phyloP scores from a whole-genome alignment of 176 grass and related monocot genomes.

The Guadua angustifolia region DNA sequence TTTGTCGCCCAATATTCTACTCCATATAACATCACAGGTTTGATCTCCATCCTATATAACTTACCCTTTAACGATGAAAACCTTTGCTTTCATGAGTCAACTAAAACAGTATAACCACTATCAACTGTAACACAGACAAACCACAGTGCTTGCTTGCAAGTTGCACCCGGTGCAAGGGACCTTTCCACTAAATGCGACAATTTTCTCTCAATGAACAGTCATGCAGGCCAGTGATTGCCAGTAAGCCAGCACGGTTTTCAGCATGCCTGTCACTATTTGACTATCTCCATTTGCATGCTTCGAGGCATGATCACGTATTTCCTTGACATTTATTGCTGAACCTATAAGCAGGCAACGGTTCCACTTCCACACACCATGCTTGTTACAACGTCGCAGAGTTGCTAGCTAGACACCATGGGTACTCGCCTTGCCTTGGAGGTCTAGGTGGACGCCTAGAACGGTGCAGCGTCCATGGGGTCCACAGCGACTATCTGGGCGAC shows the following conservation, averaged over 20 bases:
- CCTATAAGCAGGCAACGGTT: constrained; percentile 1
- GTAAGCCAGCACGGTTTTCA: not conserved
- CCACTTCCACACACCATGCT: not conserved
- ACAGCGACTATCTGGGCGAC: too few species aligned
- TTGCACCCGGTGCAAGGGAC: not conserved
- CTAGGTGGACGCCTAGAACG: too few species aligned
- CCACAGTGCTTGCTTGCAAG: constrained; percentile 10
- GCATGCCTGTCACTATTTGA: constrained; percentile 32
- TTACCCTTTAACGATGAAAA: not conserved
- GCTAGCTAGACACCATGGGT: too few species aligned
- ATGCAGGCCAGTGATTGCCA: constrained; percentile 10
- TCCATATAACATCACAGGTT: too few species aligned
- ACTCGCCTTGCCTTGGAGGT: too few species aligned
- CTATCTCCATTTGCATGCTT: not conserved
- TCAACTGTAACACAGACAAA: constrained; percentile 18
- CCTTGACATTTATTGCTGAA: constrained; percentile 16
- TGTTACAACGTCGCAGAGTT: too few species aligned
- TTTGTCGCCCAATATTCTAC: too few species aligned
- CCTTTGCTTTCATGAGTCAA: not conserved
- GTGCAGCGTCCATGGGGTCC: too few species aligned
- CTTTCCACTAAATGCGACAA: constrained; percentile 29
- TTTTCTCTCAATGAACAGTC: not conserved
- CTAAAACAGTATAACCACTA: not conserved
- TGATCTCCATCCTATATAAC: too few species aligned
- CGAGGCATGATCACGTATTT: constrained; percentile 14